Base-by-base conservation (phyloP, 2,329 filamentous ascomycete species). In the Trichophyton mentagrophytes region DNA sequence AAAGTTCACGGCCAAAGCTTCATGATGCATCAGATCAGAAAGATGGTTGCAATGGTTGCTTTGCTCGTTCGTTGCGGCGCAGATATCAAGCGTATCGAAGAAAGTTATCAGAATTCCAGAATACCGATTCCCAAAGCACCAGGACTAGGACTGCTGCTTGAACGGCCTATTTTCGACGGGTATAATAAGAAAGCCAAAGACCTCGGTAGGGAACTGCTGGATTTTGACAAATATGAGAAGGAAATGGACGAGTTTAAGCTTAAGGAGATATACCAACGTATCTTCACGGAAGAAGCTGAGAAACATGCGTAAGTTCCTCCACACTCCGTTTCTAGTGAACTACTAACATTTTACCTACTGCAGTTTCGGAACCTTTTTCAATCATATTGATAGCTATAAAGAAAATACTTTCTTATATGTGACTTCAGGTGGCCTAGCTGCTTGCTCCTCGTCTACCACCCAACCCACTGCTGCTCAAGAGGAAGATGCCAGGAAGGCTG, bases 1-100 rank as follows among this genome's bases (percentile, higher is more conserved):
- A 96, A 95, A 72, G 91, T 99, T 25, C 93, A 99, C 74, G 93
- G 93, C 0, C 93, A 99, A 75, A 92, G 87, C 70, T 99, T 99
- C 80, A 99, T 99, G 93, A 99, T 99, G 93, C 93, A 99, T 74
- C 93, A 99, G 77, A 99, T 99, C 74, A 87, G 93, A 69, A 99
- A 97, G 76, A 97, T 99, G 93, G 89, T 99, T 15, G 90, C 89
- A 61, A 90, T 99, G 87, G 89, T 85, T 7, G 85, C 89, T 38
- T 79, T 99, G 63, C 79, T 92, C 4, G 87, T 95, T 5, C 86
- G 93, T 42, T 95, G 88, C 72, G 93, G 90, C 58, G 86, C 86
- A n/a, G 80, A 88, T 3, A 78, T 85, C 3, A 77, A 82, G 9
- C 83, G 88, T 30, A 88, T 99, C 66, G 72, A 76, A 0, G 82